These are phyloP conservation scores for Dactylonectria estremocensis DNA, from an alignment of 2,329 filamentous ascomycete genomes.

Conservation along the genomic window DNA sequence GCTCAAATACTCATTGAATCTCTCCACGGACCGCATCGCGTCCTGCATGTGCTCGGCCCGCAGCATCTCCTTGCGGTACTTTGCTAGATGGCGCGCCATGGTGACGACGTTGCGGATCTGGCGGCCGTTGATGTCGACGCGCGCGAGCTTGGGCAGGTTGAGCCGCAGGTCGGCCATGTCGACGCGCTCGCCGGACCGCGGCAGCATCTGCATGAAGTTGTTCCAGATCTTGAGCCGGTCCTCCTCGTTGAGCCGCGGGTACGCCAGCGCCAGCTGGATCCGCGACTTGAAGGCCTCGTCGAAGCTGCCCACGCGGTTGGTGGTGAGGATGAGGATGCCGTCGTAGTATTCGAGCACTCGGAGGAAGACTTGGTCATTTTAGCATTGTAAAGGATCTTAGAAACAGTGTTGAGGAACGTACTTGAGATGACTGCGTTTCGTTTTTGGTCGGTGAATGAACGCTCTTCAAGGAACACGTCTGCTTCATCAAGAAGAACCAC, in stretches of 20 bases:
- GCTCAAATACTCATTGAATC: slow-evolving; percentile 29
- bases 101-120: slow-evolving; percentile 51
- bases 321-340: slow-evolving; percentile 62
- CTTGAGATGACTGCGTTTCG: slow-evolving; percentile 31
- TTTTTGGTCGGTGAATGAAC: slow-evolving; percentile 22
- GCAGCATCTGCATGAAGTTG: slow-evolving; percentile 45
- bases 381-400: no score
- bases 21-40: slow-evolving; percentile 22
- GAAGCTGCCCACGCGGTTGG: slow-evolving; percentile 61
- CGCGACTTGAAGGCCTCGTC: slow-evolving; percentile 62
- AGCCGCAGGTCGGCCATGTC: slow-evolving; percentile 27
- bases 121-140: slow-evolving; percentile 45
- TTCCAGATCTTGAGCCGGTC: slow-evolving; percentile 47
- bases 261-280: slow-evolving; percentile 51
- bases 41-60: slow-evolving; percentile 30
- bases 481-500: slow-evolving; percentile 26
- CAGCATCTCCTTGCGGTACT: slow-evolving; percentile 23
- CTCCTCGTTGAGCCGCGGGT: slow-evolving; percentile 44
- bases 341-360: slow-evolving; percentile 59
- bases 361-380: slow-evolving; percentile 54
- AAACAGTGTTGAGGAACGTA: background rate
- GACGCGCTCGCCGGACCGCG: slow-evolving; percentile 39
- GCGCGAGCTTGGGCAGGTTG: slow-evolving; percentile 28
- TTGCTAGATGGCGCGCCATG: slow-evolving; percentile 35
- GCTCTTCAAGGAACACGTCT: slow-evolving; percentile 32